phyloP scores from a whole-genome alignment of 305 asterid species.

The Striga hermonthica region DNA sequence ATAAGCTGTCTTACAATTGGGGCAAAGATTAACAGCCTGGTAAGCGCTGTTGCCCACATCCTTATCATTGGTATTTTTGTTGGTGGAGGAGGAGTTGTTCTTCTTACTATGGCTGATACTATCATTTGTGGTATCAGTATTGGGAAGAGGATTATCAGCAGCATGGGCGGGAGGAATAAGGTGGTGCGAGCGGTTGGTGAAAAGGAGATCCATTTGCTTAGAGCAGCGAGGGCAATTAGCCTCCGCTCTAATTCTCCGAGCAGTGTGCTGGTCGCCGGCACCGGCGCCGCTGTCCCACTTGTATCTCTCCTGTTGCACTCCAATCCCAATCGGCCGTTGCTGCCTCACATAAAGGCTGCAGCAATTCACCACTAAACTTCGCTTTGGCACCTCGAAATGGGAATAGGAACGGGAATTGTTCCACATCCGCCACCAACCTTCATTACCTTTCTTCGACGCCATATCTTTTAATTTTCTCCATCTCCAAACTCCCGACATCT shows the following conservation, averaged over 20 bases:
- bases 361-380: conserved; percentile 46
- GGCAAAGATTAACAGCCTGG: conserved; percentile 58
- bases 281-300: conserved; percentile 62
- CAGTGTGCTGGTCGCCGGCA: conserved; percentile 50
- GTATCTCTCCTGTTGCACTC: conserved; percentile 61
- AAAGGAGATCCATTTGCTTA: conserved; percentile 87
- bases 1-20: conserved; percentile 60
- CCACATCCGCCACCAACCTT: conserved; percentile 34
- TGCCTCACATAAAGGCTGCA: conserved; percentile 40
- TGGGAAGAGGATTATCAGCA: conserved; percentile 34
- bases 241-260: conserved; percentile 80
- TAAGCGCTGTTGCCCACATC: conserved; percentile 38
- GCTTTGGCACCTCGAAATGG: conserved; percentile 29
- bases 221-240: conserved; percentile 93
- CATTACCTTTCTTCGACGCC: conserved; percentile 35
- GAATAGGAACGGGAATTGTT: conserved; percentile 17
- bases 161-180: conserved; percentile 48
- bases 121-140: conserved; percentile 11
- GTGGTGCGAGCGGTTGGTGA: conserved; percentile 58
- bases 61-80: neutral
- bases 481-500: conserved; percentile 52
- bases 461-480: conserved; percentile 43
- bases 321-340: conserved; percentile 49
- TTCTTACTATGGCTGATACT: neutral
- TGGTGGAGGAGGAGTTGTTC: neutral